Percentiles rank a stretch among this genome's conserved stretches.
These are phyloP conservation scores for Gnomoniopsis sp. DNA, from an alignment of 2,329 filamentous ascomycete species.

Conservation along the genomic window DNA sequence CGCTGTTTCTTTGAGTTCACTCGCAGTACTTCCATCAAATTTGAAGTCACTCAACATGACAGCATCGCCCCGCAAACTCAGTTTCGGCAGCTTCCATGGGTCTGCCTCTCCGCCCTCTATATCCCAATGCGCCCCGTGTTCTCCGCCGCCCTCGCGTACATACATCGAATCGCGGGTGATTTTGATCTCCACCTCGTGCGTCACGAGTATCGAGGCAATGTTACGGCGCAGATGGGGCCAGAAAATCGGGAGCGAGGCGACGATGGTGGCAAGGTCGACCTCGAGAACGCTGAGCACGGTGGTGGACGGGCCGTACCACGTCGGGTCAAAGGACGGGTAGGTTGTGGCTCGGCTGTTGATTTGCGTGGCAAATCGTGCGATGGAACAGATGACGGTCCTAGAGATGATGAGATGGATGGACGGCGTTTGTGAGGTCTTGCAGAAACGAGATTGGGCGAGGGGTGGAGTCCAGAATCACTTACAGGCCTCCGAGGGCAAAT, in stretches of 20 bases:
- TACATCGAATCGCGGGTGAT: neutral
- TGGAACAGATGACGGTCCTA: slow-evolving; percentile 21
- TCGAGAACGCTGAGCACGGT: slow-evolving; percentile 25
- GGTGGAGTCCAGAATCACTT: slow-evolving; percentile 10
- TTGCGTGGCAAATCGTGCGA: slow-evolving; percentile 22
- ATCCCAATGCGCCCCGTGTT: neutral
- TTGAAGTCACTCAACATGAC: neutral
- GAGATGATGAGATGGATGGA: neutral
- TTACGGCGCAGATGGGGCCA: slow-evolving; percentile 25
- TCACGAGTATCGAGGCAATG: slow-evolving; percentile 25
- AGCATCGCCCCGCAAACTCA: neutral
- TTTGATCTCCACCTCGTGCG: slow-evolving; percentile 22
- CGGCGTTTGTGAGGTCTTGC: neutral
- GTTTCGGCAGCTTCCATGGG: neutral
- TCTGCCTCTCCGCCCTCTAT: neutral
- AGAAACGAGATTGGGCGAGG: neutral
- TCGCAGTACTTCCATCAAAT: neutral
- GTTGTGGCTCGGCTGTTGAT: slow-evolving; percentile 19
- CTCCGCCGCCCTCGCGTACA: neutral
- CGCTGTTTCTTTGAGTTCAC: neutral
- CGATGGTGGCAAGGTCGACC: slow-evolving; percentile 25
- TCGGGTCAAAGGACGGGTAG: slow-evolving; percentile 24
- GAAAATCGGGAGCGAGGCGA: slow-evolving; percentile 26
- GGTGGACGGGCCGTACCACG: slow-evolving; percentile 24
- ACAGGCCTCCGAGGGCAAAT: slow-evolving; percentile 13